These are phyloP conservation scores for Silene noctiflora DNA, from an alignment of 179 eudicot genomes.

Conservation along the genomic window DNA sequence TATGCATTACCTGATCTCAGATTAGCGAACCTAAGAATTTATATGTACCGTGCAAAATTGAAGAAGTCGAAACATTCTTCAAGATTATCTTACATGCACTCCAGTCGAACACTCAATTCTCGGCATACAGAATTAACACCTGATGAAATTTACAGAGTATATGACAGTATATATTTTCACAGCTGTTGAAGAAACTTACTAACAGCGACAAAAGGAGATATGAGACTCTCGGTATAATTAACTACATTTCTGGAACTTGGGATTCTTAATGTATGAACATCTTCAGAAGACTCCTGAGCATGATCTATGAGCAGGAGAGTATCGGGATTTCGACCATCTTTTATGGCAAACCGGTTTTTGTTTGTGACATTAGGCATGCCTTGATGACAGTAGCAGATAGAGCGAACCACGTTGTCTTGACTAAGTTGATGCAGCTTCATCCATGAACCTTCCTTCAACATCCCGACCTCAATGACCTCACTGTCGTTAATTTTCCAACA, in stretches of 20 bases:
- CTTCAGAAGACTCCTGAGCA: background rate
- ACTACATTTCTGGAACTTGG: conserved; percentile 13
- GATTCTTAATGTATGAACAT: background rate
- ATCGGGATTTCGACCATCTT: background rate
- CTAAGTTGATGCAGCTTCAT: conserved; percentile 2
- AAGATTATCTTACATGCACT: too few relatives aligned
- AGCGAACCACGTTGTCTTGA: background rate
- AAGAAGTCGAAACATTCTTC: too few relatives aligned
- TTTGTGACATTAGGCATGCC: conserved; percentile 1
- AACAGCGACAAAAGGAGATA: background rate
- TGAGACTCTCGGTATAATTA: background rate
- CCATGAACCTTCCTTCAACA: conserved; percentile 11
- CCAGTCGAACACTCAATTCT: too few relatives aligned
- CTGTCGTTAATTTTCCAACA: background rate
- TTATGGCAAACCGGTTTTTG: background rate
- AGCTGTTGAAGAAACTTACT: too few relatives aligned
- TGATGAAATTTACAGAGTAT: too few relatives aligned
- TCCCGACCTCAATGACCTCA: background rate
- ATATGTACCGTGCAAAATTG: too few relatives aligned
- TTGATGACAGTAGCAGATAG: background rate
- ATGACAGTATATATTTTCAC: too few relatives aligned
- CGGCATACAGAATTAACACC: too few relatives aligned
- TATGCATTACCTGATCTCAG: too few relatives aligned
- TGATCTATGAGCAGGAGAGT: conserved; percentile 2
- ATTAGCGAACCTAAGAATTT: too few relatives aligned